These are phyloP conservation scores for Gastrodia elata DNA, from an alignment of 106 monocot genomes.

Conservation along the genomic window DNA sequence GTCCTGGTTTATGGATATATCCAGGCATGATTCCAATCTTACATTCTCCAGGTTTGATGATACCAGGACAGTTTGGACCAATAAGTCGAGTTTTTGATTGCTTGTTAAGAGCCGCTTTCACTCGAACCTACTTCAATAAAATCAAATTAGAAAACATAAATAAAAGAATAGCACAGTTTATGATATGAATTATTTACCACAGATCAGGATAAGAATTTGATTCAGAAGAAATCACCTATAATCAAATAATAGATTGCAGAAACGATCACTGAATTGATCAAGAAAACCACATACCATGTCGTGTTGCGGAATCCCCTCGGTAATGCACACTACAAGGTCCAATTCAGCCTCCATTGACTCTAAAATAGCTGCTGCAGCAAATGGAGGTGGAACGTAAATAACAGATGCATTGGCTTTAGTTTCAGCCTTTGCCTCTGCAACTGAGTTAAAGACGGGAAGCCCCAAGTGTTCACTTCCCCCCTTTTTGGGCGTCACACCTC, in stretches of 20 bases:
- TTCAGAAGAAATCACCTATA: not conserved
- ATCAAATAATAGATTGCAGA: not conserved
- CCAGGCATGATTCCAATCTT: conserved; percentile 99
- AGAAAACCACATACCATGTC: conserved; percentile 47
- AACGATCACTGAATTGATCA: not conserved
- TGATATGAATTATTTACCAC: not conserved
- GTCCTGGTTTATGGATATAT: conserved; percentile 98
- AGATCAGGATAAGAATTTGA: not conserved
- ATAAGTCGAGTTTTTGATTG: conserved; percentile 95
- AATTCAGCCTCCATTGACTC: conserved; percentile 91
- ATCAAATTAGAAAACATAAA: not conserved
- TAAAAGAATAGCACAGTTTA: not conserved
- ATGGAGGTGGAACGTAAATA: conserved; percentile 89
- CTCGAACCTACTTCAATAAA: conserved; percentile 56
- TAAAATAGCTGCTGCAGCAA: conserved; percentile 95
- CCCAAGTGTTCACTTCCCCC: conserved; percentile 93
- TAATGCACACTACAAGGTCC: conserved; percentile 85
- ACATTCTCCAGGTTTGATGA: conserved; percentile 98
- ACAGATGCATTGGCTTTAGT: conserved; percentile 96
- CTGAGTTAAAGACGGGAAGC: conserved; percentile 82
- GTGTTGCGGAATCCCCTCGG: conserved; percentile 91
- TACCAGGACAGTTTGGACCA: conserved; percentile 97
- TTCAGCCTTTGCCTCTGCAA: conserved; percentile 92
- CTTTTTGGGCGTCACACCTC: conserved; percentile 94
- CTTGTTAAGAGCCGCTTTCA: conserved; percentile 93